Evolutionary conservation across 2,329 filamentous ascomycete genomes (phyloP), one percentile per base, ranked within the genome.

Genomic region (Ophiostoma montium): DNA sequence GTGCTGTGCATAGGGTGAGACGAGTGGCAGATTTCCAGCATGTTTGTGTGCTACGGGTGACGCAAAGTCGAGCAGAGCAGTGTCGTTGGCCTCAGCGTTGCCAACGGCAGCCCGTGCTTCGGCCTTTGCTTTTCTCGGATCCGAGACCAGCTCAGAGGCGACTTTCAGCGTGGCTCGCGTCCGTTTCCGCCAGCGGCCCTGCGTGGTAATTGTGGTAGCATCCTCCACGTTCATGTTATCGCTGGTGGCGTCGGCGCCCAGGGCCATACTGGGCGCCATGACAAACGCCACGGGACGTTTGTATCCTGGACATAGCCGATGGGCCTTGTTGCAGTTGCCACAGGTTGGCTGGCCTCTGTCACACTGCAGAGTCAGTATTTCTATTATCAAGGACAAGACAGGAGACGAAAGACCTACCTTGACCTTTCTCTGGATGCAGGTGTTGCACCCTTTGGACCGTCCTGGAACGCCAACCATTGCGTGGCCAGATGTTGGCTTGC

Each of bases 261-360:
- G 12, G 3, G 36, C 19, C 19, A 56, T 50, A 16, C 51, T 50
- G 0, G 52, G 45, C 15, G 52, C 52, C 48, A 55, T 48, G 21
- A 55, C 50, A 49, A 55, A 55, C 3, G 54, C 54, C 41, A 54
- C 47, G 2, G 54, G 47, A 11, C 57, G 53, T 45, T 55, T 52
- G 46, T 59, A 59, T 21, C 57, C 57, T 3, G 57, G 57, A 42
- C 57, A 59, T 4, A 56, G 21, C 3, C 57, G 54, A 31, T 52
- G 54, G 9, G 56, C 55, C 32, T 56, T 57, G 31, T 42, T 47
- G 50, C 57, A 59, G 49, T 68, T 57, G 52, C 39, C 49, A 30
- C 57, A 59, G 5, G 35, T 18, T 2, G 57, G 57, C 3, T 41
- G 53, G 18, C 53, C 52, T 7, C 51, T 48, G 47, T 55, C 56